Conservation (phyloP, 257 asterid genomes). For the Linderniella brevidens region DNA sequence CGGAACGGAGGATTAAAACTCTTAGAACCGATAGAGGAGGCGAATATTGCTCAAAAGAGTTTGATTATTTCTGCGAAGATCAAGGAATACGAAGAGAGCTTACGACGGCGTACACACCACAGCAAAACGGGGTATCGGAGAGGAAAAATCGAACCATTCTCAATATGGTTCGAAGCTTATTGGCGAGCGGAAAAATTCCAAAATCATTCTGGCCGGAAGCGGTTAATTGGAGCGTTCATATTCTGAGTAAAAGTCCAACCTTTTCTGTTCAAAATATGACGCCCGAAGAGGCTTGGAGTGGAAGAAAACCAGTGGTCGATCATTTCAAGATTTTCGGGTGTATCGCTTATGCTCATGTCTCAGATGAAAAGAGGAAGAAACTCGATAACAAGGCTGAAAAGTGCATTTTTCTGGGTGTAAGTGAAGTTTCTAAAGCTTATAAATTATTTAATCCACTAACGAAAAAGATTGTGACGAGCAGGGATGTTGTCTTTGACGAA, state of each 20-base stretch:
- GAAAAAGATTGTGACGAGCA: conserved; percentile 2
- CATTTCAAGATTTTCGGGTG: conserved; percentile 3
- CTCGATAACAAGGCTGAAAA: conserved; percentile 5
- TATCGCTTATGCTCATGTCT: neutral
- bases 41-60: conserved; percentile 7
- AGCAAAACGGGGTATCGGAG: conserved; percentile 3
- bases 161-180: conserved; percentile 4
- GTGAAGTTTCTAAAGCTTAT: conserved; percentile 6
- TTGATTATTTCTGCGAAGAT: neutral
- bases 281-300: conserved; percentile 3
- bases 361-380: conserved; percentile 1
- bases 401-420: conserved; percentile 6
- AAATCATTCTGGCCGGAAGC: neutral
- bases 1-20: neutral
- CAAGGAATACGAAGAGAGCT: neutral
- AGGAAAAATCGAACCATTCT: conserved; percentile 6
- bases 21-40: conserved; percentile 2
- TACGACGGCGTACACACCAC: conserved; percentile 1
- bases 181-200: neutral
- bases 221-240: conserved; percentile 5
- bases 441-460: conserved; percentile 2
- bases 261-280: neutral
- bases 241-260: conserved; percentile 7
- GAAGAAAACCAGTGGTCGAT: neutral
- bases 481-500: conserved; percentile 6